Evolutionary conservation across 176 grass and related monocot genomes (phyloP).

Genomic region (Secale cereale): DNA sequence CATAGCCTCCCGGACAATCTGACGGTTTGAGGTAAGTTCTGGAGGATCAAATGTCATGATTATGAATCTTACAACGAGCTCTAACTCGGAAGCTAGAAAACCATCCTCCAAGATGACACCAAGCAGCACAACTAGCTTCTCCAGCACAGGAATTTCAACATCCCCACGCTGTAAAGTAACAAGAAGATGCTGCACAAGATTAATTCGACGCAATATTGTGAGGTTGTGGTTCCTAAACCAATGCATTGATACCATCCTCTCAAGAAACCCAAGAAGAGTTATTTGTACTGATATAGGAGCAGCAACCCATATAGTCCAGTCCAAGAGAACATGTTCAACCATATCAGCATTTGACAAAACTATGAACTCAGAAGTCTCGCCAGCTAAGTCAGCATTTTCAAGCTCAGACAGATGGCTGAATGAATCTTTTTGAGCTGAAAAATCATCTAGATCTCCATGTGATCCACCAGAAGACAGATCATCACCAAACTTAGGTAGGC

Average conservation of each 20-base stretch:
- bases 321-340: conserved; percentile 97
- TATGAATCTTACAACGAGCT: conserved; percentile 96
- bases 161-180: conserved; percentile 97
- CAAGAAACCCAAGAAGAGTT: conserved; percentile 91
- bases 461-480: conserved; percentile 91
- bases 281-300: conserved; percentile 95
- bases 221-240: conserved; percentile 98
- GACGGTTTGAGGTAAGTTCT: conserved; percentile 49
- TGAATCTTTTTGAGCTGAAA: conserved; percentile 85
- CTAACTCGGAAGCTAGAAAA: conserved; percentile 92
- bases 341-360: conserved; percentile 99
- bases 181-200: conserved; percentile 96
- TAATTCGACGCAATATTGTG: conserved; percentile 89
- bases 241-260: conserved; percentile 99
- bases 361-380: conserved; percentile 84
- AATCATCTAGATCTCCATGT: conserved; percentile 76
- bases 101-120: conserved; percentile 99
- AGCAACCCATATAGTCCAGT: conserved; percentile 98
- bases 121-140: conserved; percentile 96
- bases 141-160: conserved; percentile 90
- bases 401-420: conserved; percentile 97
- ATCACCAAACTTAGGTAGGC: conserved; percentile 74
- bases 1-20: conserved; percentile 84
- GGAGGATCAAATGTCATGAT: conserved; percentile 99
- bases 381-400: conserved; percentile 75